phyloP scores from a whole-genome alignment of 2,329 filamentous ascomycete genomes.

The Herpomyces periplanetae region DNA sequence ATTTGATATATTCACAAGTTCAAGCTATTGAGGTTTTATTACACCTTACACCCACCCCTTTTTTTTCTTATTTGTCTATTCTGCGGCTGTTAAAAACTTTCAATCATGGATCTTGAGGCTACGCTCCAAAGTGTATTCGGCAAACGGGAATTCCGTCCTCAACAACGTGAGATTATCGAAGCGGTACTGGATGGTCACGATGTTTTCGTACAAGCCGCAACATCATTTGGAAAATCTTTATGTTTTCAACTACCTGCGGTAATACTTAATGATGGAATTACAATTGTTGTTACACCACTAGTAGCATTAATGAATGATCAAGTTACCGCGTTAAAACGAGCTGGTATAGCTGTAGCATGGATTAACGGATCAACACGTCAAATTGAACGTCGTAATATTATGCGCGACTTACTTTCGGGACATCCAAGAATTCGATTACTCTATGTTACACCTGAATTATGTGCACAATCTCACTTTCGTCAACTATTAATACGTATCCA shows the following conservation, averaged over 20 bases:
- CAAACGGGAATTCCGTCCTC: too few relatives aligned
- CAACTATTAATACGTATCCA: constrained; percentile 30
- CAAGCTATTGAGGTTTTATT: too few relatives aligned
- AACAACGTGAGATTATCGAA: constrained; percentile 53
- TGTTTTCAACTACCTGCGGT: constrained; percentile 76
- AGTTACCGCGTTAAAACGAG: constrained; percentile 32
- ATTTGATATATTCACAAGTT: too few relatives aligned
- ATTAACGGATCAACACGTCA: constrained; percentile 45
- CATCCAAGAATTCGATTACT: constrained; percentile 47
- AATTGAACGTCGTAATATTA: constrained; percentile 22
- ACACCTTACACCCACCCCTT: too few relatives aligned
- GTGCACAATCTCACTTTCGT: constrained; percentile 35
- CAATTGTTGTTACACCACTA: constrained; percentile 56
- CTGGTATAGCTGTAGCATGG: constrained; percentile 38
- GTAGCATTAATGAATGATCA: constrained; percentile 86
- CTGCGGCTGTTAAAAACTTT: too few relatives aligned
- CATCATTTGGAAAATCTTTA: constrained; percentile 62
- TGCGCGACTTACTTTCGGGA: constrained; percentile 47
- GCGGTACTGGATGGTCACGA: constrained; percentile 46
- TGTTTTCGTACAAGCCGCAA: constrained; percentile 70
- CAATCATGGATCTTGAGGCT: too few relatives aligned
- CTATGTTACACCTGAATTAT: constrained; percentile 75
- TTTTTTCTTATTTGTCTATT: too few relatives aligned
- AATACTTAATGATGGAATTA: constrained; percentile 37
- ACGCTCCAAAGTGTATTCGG: too few relatives aligned